These are phyloP conservation scores for Primulina eburnea DNA, from an alignment of 257 asterid genomes.

Conservation along the genomic window DNA sequence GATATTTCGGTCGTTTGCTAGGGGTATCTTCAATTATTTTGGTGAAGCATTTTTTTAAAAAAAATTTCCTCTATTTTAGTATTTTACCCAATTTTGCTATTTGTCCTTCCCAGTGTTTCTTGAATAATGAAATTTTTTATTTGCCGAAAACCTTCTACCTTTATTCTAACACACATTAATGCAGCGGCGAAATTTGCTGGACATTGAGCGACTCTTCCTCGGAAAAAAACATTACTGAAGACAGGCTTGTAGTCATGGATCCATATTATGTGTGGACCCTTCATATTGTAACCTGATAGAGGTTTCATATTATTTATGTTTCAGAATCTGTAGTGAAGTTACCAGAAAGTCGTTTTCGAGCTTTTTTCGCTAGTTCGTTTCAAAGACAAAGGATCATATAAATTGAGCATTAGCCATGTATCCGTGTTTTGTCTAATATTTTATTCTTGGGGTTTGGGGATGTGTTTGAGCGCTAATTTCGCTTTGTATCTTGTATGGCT, in stretches of 20 bases:
- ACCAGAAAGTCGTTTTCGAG: not conserved
- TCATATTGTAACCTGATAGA: not conserved
- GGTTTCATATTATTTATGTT: not conserved
- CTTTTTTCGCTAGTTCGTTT: not conserved
- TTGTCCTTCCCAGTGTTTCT: not conserved
- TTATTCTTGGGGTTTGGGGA: too few species aligned
- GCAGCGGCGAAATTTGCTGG: not conserved
- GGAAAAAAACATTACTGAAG: not conserved
- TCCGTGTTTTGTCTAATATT: too few species aligned
- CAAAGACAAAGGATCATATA: not conserved
- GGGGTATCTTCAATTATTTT: too few species aligned
- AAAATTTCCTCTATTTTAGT: too few species aligned
- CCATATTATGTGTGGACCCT: not conserved
- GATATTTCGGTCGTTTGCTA: too few species aligned
- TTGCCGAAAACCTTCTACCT: not conserved
- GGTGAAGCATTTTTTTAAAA: too few species aligned
- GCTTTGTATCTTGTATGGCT: too few species aligned
- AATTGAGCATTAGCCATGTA: too few species aligned
- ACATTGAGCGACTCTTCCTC: not conserved
- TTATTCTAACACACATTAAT: too few species aligned
- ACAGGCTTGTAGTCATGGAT: not conserved
- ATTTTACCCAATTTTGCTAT: not conserved
- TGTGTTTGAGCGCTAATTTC: too few species aligned
- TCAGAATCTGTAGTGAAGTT: not conserved
- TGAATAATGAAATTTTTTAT: too few species aligned